Base-by-base conservation (phyloP, 2,329 filamentous ascomycete genomes). In the Ceratocystis destructans region DNA sequence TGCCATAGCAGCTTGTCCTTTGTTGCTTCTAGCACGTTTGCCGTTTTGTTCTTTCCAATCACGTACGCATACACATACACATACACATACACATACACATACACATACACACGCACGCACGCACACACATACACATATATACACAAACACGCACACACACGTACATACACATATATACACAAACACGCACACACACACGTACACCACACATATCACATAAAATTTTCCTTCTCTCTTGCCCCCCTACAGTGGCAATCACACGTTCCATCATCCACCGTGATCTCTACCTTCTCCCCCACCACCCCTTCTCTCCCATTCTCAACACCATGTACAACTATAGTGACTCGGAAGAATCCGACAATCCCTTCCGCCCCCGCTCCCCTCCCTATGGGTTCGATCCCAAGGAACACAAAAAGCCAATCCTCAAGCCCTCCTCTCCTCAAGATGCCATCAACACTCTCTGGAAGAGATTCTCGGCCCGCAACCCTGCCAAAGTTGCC, bases 401-500 rank as follows among this genome's bases (percentile, higher is more conserved):
- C 62, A 73, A 67, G 15, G 75, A 75, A 59, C 74, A 77, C 33
- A 79, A 83, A 71, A 82, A 83, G 71, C 83, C 83, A 73, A 80
- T 79, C 71, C 82, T 82, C 72, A 82, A 81, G 75, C 78, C 80
- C 71, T 79, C 81, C 69, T 77, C 82, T 15, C 86, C 86, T 0
- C 86, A 89, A 72, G 80, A 84, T 71, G 80, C 79, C 68, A 86
- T 89, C 73, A 84, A 88, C 72, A 80, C 81, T 67, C 84, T 87
- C 69, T 89, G 86, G 86, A 80, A 80, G 71, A 79, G 77, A 28
- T 85, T 86, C 70, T 79, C 79, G 15, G 80, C 82, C 71, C 74
- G 74, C 66, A 82, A 83, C 68, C 87, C 86, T 71, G 83, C 81
- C 72, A 87, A 85, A 74, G 84, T 86, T 3, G 81, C 86, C 45